phyloP scores from a whole-genome alignment of 495 filamentous ascomycete species.

The Aspergillus hancockii region DNA sequence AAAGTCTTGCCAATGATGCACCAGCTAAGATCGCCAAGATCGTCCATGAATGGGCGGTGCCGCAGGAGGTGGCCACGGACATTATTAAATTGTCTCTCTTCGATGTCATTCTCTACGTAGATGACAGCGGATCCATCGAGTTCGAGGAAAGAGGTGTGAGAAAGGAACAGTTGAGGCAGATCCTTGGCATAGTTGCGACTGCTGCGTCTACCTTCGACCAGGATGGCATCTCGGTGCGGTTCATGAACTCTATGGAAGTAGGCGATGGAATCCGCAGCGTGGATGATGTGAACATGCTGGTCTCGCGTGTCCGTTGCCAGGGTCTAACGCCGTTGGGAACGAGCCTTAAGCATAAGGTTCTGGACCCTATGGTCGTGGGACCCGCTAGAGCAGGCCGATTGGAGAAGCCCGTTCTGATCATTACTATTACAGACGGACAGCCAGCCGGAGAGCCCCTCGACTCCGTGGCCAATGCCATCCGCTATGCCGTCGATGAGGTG shows the following conservation, averaged over 20 bases:
- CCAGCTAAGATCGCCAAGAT: slow-evolving; percentile 52
- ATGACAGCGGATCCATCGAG: slow-evolving; percentile 72
- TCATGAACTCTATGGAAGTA: slow-evolving; percentile 62
- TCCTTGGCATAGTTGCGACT: slow-evolving; percentile 61
- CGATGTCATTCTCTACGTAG: slow-evolving; percentile 68
- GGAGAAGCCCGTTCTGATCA: slow-evolving; percentile 66
- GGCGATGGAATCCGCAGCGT: slow-evolving; percentile 58
- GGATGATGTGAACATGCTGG: slow-evolving; percentile 58
- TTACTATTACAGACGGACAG: slow-evolving; percentile 71
- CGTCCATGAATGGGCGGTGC: slow-evolving; percentile 56
- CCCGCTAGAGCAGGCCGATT: slow-evolving; percentile 51
- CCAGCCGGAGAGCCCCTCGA: slow-evolving; percentile 56
- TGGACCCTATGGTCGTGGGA: slow-evolving; percentile 59
- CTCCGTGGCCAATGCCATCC: slow-evolving; percentile 53
- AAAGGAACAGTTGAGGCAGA: slow-evolving; percentile 64
- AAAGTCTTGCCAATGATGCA: slow-evolving; percentile 40
- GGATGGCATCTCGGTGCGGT: slow-evolving; percentile 69
- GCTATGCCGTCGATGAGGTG: slow-evolving; percentile 47
- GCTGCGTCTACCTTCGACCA: slow-evolving; percentile 69
- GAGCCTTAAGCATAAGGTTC: slow-evolving; percentile 58
- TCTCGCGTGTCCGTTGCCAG: slow-evolving; percentile 59
- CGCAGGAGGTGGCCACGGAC: slow-evolving; percentile 64
- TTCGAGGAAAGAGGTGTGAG: slow-evolving; percentile 67
- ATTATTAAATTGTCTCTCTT: slow-evolving; percentile 67
- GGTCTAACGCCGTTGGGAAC: slow-evolving; percentile 71